A percentile compares a stretch with the other conserved stretches of the same genome.
Evolutionary conservation across 164 flowering plant genomes (phyloP).

Genomic region (Kingdonia uniflora): DNA sequence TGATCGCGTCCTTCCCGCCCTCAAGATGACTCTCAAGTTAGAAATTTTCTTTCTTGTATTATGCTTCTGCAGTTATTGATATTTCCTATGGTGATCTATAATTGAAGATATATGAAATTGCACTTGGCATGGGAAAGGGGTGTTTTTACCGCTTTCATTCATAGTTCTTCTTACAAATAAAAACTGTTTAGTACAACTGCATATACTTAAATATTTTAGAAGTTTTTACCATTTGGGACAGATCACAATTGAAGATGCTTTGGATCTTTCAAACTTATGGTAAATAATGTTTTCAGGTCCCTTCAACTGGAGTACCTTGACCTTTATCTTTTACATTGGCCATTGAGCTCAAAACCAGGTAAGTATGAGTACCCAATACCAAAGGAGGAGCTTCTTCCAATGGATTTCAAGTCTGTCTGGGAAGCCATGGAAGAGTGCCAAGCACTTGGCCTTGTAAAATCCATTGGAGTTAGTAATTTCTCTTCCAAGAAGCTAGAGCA

Average conservation of each 20-base stretch:
- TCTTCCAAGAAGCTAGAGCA: background rate
- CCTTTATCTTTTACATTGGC: no score
- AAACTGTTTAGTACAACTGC: no score
- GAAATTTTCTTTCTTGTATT: background rate
- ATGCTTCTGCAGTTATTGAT: background rate
- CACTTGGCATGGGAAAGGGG: no score
- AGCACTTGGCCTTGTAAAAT: background rate
- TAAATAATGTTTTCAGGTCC: no score
- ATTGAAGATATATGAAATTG: background rate
- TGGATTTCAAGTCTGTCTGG: no score
- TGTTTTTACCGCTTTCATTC: background rate
- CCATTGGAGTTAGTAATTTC: constrained; percentile 1
- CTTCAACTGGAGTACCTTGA: no score
- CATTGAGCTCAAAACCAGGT: background rate
- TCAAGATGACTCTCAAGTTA: background rate
- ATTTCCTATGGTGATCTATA: background rate
- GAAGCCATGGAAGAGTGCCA: constrained; percentile 1
- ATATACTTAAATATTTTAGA: background rate
- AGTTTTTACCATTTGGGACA: background rate
- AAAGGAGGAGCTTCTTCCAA: no score
- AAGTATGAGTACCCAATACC: no score
- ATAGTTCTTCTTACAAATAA: background rate
- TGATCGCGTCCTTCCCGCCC: no score
- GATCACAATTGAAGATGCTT: background rate
- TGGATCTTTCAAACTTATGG: background rate